phyloP scores from a whole-genome alignment of 805 yeast genomes.

The Zygoascus flipseniorum region DNA sequence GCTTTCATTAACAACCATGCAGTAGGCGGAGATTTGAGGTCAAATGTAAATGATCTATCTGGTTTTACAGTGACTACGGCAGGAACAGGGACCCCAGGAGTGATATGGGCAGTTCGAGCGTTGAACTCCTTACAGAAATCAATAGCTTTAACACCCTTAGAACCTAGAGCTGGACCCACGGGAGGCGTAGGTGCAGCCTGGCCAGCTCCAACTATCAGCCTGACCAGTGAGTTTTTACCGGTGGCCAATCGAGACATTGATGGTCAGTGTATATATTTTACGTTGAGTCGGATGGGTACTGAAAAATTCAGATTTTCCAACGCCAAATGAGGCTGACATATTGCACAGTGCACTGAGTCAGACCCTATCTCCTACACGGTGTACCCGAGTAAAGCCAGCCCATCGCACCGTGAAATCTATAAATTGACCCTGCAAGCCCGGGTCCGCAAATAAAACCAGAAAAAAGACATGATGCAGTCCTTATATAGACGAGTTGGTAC shows the following conservation, averaged over 20 bases:
- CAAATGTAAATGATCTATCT: constrained; percentile 84
- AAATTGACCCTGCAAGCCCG: too few relatives aligned
- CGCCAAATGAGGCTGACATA: background rate
- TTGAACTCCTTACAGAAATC: constrained; percentile 98
- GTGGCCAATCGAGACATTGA: background rate
- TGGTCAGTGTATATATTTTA: too few relatives aligned
- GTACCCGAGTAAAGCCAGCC: background rate
- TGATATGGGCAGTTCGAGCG: constrained; percentile 84
- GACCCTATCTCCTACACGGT: background rate
- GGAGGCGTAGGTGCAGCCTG: constrained; percentile 99
- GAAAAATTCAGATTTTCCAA: background rate
- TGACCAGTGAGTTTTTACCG: constrained; percentile 62
- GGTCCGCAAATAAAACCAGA: too few relatives aligned
- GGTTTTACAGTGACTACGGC: constrained; percentile 78
- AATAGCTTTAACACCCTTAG: constrained; percentile 97
- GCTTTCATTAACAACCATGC: constrained; percentile 78
- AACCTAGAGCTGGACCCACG: constrained; percentile 97
- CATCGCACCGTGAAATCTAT: background rate
- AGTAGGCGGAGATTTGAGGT: constrained; percentile 85
- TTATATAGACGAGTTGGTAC: background rate
- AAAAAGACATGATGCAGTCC: background rate
- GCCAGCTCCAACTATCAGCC: constrained; percentile 92
- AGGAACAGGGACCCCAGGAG: constrained; percentile 86
- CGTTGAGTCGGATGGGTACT: background rate
- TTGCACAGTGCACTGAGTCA: background rate